Base-by-base conservation (phyloP, 345 rosid genomes). In the Laguncularia racemosa region DNA sequence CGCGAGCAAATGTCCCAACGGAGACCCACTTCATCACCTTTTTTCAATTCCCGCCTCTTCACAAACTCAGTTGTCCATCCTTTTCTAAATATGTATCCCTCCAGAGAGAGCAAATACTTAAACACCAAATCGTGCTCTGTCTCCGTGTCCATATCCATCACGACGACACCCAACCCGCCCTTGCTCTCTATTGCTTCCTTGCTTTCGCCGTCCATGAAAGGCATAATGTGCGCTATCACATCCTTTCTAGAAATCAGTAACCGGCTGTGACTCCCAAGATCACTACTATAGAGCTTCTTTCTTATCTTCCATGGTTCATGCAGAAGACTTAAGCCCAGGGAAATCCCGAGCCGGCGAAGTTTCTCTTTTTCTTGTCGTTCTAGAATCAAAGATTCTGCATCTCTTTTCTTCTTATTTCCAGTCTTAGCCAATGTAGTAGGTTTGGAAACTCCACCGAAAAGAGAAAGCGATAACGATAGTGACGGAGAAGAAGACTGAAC, bases 81-180 rank as follows among this genome's bases (percentile, higher is more conserved):
- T 0, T 23, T n/a, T 0, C 23, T 59, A 0, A 69, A 47, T 4
- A 69, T 57, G 5, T 21, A 54, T 20, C 60, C 14, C 16, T 20
- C 17, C 0, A 47, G 17, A 0, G 65, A 13, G 6, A 0, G 0
- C 73, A 56, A 59, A 18, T 9, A 38, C 52, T 18, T 50, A 3
- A 69, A 55, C 33, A 58, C 21, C 52, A 69, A 16, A 0, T 0
- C 2, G 21, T 69, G 73, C 49, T 53, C n/a, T 0, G 61, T 53
- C 1, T 14, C 20, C 16, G 28, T 55, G 46, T 69, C 64, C 11
- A 7, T 3, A 6, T 69, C 65, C 57, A 55, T 54, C 0, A 69
- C 44, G 0, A 9, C 3, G 0, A 54, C 55, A 0, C 19, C 1
- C 0, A 11, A 19, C 13, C 61, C 61, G 7, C 12, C 1, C 1